Evolutionary conservation across 2,329 filamentous ascomycete species (phyloP), one percentile per base, ranked within the genome.

Genomic region (Trichophyton simii): DNA sequence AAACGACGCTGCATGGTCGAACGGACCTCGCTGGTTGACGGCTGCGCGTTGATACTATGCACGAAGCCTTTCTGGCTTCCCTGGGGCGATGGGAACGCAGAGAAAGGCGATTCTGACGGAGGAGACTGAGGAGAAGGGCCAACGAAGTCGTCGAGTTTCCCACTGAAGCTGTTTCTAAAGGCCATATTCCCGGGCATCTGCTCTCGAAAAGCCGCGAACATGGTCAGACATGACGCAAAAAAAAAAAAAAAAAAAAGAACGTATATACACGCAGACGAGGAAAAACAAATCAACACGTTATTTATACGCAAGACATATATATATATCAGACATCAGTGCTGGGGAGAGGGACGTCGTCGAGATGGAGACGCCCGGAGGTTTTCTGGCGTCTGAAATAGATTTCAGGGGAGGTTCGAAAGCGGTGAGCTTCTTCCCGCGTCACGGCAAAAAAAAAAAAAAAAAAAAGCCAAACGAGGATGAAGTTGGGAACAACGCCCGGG

Each of bases 1-100:
- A 97, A 97, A 72, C 92, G 87, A 71, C 92, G 87, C 75, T 91
- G 89, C 72, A 97, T 80, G 68, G 85, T 86, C 65, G 84, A 83
- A 75, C 91, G 86, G 66, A 83, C 82, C 71, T 95, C 89, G 73
- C 84, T 82, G 66, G 82, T 79, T 57, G 77, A 82, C 55, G 77
- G 79, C 73, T 85, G 80, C 42, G 22, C n/a, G 18, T 48, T 48
- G 41, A 59, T 36, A 42, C 22, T 34, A 15, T 22, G 34, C 8
- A 18, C 58, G 71, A 85, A 83, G 70, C 78, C 80, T 71, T 83
- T 82, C 74, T 87, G 87, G 72, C 76, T 75, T 65, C 88, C 85
- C 68, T 84, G 83, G 70, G 88, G 86, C 69, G 88, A 87, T 70
- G 86, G 85, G 74, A 90, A 84, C 67, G 85, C 83, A 71, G 86